Percentiles rank a stretch among this genome's conserved stretches.
Evolutionary conservation across 305 asterid genomes (phyloP).

Genomic region (Striga hermonthica): DNA sequence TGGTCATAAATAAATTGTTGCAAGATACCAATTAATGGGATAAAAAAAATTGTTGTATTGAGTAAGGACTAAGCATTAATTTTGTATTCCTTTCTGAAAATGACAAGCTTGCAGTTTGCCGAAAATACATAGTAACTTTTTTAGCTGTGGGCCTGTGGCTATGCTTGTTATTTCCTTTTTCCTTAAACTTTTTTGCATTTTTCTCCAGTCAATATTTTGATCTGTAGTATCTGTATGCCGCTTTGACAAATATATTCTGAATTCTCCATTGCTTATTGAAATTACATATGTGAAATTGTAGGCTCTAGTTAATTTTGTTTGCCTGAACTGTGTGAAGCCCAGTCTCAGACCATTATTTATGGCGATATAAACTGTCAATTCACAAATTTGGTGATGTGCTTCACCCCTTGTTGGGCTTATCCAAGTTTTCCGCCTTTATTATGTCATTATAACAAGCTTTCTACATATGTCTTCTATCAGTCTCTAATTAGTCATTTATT

Average conservation of each 20-base stretch:
- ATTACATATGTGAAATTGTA: conserved; percentile 34
- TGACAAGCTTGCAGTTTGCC: too few species aligned
- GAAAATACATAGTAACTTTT: too few species aligned
- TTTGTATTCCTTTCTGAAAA: too few species aligned
- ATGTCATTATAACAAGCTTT: too few species aligned
- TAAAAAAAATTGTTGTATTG: background rate
- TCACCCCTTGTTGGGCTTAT: conserved; percentile 93
- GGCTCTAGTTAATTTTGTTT: conserved; percentile 92
- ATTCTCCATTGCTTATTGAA: conserved; percentile 7
- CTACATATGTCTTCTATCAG: too few species aligned
- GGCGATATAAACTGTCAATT: conserved; percentile 92
- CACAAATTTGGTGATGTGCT: conserved; percentile 96
- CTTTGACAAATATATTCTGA: too few species aligned
- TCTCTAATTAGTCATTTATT: too few species aligned
- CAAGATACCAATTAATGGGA: background rate
- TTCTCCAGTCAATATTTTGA: background rate
- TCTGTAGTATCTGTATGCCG: background rate
- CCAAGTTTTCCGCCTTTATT: conserved; percentile 51
- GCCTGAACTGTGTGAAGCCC: conserved; percentile 84
- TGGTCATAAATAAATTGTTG: background rate
- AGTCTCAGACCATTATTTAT: conserved; percentile 85
- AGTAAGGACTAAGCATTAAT: background rate
- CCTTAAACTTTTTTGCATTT: background rate
- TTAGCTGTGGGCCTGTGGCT: background rate
- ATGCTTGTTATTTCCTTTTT: background rate